Base-by-base conservation (phyloP, 495 filamentous ascomycete genomes). In the Polyplosphaeria fusca region DNA sequence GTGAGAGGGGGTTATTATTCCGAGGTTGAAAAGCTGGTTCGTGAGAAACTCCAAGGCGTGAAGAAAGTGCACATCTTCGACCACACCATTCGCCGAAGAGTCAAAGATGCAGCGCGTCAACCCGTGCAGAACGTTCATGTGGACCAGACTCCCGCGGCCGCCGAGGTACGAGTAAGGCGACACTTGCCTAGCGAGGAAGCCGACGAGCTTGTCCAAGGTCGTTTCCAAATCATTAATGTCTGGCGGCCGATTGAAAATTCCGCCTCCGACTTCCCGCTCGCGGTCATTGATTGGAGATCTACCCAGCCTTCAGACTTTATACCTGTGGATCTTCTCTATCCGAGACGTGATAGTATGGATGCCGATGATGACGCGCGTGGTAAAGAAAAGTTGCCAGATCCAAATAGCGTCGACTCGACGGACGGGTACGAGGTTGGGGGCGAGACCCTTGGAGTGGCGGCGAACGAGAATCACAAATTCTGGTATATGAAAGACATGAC, bases 221-320 rank as follows among this genome's bases (percentile, higher is more conserved):
- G 86, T 5, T 84, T 82, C 64, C 85, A 89, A 66, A 86, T 89
- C 67, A 87, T 90, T 73, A 89, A 89, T 59, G 85, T 88, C 52
- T 89, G 86, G 86, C 82, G 86, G 0, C 86, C 86, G 1, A 87
- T 89, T 61, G 78, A 79, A 55, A 77, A 70, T 41, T 56, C 67
- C 11, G 70, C 70, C 0, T 58, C 63, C 3, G 70, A 73, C 45
- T 66, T 66, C 50, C 70, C 70, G 3, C 66, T 73, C 19, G 70
- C 68, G 0, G 68, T 73, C 1, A 53, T 73, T 5, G 70, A 73
- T 42, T 73, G 70, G 70, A 67, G 70, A 0, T 60, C 61, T 4
- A 73, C 70, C 3, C 12, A 16, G n/a, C 68, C 68, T 0, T 20
- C 19, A 4, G 69, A 73, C 50, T 73, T 70, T 49, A 51, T 70